Evolutionary conservation across 805 yeast species (phyloP).

Genomic region (Yueomyces sp.): DNA sequence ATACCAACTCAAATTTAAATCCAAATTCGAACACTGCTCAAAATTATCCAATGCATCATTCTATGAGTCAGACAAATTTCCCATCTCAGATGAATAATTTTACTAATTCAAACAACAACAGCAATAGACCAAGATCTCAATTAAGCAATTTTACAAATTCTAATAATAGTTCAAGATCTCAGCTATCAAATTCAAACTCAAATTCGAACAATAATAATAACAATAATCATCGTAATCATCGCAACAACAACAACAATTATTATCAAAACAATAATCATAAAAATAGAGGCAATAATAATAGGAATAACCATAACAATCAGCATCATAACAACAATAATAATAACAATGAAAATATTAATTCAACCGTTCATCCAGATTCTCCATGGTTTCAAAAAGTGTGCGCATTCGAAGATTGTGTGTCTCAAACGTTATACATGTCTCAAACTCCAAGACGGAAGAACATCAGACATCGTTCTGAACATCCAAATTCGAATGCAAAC

Average conservation of each 20-base stretch:
- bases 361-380: constrained; percentile 7
- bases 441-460: constrained; percentile 15
- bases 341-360: constrained; percentile 7
- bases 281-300: background rate
- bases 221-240: background rate
- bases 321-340: constrained; percentile 3
- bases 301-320: constrained; percentile 4
- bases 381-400: constrained; percentile 6
- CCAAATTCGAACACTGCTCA: background rate
- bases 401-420: constrained; percentile 10
- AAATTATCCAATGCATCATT: background rate
- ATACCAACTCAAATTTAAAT: too few species aligned
- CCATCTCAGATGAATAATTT: background rate
- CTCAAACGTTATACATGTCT: constrained; percentile 7
- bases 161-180: background rate
- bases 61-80: background rate
- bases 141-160: background rate
- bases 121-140: background rate
- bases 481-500: constrained; percentile 23
- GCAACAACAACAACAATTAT: background rate
- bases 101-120: background rate
- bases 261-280: background rate
- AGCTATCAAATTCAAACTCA: background rate
- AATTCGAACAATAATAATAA: background rate
- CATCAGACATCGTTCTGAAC: constrained; percentile 12